A percentile compares a stretch with the other conserved stretches of the same genome.
These are phyloP conservation scores for Saturnispora quitensis DNA, from an alignment of 805 yeast genomes.

Conservation along the genomic window DNA sequence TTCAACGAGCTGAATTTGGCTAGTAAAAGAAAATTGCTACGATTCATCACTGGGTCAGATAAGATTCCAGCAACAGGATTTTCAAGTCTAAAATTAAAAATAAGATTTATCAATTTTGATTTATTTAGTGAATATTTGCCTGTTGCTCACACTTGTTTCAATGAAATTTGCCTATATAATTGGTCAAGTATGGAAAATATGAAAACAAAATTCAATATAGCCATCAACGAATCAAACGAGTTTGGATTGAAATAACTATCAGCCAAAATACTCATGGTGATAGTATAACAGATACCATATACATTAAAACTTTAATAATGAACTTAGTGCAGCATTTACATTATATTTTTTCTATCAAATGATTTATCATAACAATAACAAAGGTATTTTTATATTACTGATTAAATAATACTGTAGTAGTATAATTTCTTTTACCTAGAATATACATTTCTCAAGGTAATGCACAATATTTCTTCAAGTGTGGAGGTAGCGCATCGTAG, in stretches of 20 bases:
- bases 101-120: slow-evolving; percentile 35
- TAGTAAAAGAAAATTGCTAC: slow-evolving; percentile 54
- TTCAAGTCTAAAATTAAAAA: slow-evolving; percentile 60
- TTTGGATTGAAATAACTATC: slow-evolving; percentile 42
- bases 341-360: background rate
- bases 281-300: background rate
- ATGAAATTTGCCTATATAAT: slow-evolving; percentile 70
- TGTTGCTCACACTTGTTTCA: slow-evolving; percentile 89
- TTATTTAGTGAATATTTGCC: slow-evolving; percentile 50
- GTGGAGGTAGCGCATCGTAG: slow-evolving; percentile 56
- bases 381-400: background rate
- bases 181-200: slow-evolving; percentile 52
- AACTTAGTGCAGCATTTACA: background rate
- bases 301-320: background rate
- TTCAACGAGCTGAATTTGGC: slow-evolving; percentile 36
- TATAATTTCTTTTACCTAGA: background rate
- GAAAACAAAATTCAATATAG: slow-evolving; percentile 47
- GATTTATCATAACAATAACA: background rate
- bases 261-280: background rate
- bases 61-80: slow-evolving; percentile 90
- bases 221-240: slow-evolving; percentile 75
- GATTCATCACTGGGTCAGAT: slow-evolving; percentile 85
- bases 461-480: slow-evolving; percentile 59
- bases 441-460: slow-evolving; percentile 23
- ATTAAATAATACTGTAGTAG: too few species aligned